Evolutionary conservation across 305 asterid species (phyloP).

Genomic region (Rubia peregrina): DNA sequence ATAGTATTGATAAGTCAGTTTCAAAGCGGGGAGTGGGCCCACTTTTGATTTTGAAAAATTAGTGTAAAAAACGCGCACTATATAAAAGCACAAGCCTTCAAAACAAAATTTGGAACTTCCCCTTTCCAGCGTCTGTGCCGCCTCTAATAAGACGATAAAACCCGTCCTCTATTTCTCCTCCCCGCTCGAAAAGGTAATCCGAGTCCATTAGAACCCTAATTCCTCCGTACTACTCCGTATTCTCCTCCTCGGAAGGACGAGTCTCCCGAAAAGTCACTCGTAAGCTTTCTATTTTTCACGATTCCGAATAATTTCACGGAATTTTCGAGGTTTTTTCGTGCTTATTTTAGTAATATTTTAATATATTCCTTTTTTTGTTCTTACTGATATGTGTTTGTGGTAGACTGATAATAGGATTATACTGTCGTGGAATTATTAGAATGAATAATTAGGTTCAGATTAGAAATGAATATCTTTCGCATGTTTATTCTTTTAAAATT

Average conservation of each 20-base stretch:
- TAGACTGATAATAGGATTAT: not conserved
- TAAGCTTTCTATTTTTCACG: not conserved
- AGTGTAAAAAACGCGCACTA: slow-evolving; percentile 10
- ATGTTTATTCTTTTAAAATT: too few species aligned
- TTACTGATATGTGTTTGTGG: not conserved
- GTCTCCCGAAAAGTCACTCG: not conserved
- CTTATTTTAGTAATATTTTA: not conserved
- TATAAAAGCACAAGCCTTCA: slow-evolving; percentile 13
- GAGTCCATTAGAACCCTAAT: not conserved
- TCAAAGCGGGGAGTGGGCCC: not conserved
- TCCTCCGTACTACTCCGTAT: not conserved
- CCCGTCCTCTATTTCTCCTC: not conserved
- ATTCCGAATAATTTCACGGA: not conserved
- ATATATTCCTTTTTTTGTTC: not conserved
- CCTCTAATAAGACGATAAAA: slow-evolving; percentile 16
- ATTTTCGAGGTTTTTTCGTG: not conserved
- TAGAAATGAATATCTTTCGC: too few species aligned
- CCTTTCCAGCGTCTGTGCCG: slow-evolving; percentile 10
- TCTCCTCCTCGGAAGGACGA: not conserved
- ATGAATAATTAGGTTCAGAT: not conserved
- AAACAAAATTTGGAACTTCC: not conserved
- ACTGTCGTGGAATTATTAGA: not conserved
- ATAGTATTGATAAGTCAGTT: not conserved
- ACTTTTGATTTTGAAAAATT: not conserved
- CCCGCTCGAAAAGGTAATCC: not conserved